Conservation (phyloP, 768 basidiomycete genomes). For the Lentinula lateritia region DNA sequence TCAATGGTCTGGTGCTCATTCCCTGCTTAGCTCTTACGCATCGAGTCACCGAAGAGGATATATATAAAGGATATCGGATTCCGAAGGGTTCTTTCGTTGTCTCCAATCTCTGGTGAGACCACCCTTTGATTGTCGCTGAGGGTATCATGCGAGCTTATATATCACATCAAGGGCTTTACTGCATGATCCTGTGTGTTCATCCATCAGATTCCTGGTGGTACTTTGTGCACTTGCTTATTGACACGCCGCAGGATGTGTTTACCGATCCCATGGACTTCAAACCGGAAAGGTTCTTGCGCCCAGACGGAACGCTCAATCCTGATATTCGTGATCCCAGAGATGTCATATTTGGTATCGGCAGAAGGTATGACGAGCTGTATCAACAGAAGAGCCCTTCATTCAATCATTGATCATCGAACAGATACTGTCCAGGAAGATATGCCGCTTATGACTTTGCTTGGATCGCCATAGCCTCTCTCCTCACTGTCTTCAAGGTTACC, state of each 20-base stretch:
- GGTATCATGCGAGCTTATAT: background rate
- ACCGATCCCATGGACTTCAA: conserved; percentile 21
- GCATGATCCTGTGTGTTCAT: conserved; percentile 15
- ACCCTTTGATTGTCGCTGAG: background rate
- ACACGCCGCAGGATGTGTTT: conserved; percentile 11
- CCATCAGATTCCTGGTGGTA: background rate
- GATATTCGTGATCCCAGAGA: background rate
- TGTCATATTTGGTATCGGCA: conserved; percentile 6
- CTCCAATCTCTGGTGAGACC: conserved; percentile 18
- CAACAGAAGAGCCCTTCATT: background rate
- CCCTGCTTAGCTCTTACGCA: background rate
- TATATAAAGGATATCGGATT: conserved; percentile 21
- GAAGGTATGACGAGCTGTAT: background rate
- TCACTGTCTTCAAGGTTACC: conserved; percentile 16
- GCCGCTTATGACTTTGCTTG: conserved; percentile 7
- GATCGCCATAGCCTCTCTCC: conserved; percentile 16
- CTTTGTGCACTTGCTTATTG: background rate
- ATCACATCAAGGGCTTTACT: conserved; percentile 16
- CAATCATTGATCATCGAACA: background rate
- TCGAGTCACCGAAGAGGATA: conserved; percentile 9
- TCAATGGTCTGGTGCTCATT: background rate
- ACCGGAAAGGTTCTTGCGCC: conserved; percentile 21
- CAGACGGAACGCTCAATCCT: conserved; percentile 7
- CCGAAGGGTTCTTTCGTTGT: conserved; percentile 23
- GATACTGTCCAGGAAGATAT: conserved; percentile 9